phyloP scores from a whole-genome alignment of 1,139 yeast genomes.

The Candida sojae region DNA sequence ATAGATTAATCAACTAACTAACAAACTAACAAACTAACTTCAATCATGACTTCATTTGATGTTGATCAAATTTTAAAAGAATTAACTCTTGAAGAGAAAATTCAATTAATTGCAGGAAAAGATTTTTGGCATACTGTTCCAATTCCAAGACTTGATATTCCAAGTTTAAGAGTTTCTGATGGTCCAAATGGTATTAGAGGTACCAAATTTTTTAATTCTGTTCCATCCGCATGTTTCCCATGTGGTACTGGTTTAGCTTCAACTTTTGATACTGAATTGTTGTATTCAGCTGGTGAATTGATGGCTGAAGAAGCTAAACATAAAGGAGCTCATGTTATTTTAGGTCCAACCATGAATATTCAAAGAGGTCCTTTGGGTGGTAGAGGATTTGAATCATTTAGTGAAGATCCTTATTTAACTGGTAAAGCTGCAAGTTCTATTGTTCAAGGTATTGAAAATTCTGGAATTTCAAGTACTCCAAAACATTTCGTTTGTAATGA shows the following conservation, averaged over 20 bases:
- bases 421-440: slow-evolving; percentile 30
- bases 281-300: slow-evolving; percentile 29
- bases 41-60: slow-evolving; percentile 24
- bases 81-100: slow-evolving; percentile 50
- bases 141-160: slow-evolving; percentile 44
- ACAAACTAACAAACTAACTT: not conserved
- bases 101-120: slow-evolving; percentile 46
- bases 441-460: slow-evolving; percentile 31
- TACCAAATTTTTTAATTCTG: slow-evolving; percentile 30
- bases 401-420: slow-evolving; percentile 36
- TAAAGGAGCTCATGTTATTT: slow-evolving; percentile 33
- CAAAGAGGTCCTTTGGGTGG: slow-evolving; percentile 39
- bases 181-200: slow-evolving; percentile 41
- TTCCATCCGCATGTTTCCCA: slow-evolving; percentile 37
- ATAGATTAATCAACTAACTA: not conserved
- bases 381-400: slow-evolving; percentile 35
- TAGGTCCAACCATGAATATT: slow-evolving; percentile 38
- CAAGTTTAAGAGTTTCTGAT: slow-evolving; percentile 29
- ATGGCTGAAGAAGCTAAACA: slow-evolving; percentile 35
- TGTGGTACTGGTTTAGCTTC: slow-evolving; percentile 50
- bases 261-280: slow-evolving; percentile 30
- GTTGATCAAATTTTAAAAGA: slow-evolving; percentile 43
- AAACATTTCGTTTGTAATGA: slow-evolving; percentile 66
- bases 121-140: slow-evolving; percentile 59
- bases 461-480: slow-evolving; percentile 50